phyloP scores from a whole-genome alignment of 169 alveolate genomes.

The Eimeria sp. region DNA sequence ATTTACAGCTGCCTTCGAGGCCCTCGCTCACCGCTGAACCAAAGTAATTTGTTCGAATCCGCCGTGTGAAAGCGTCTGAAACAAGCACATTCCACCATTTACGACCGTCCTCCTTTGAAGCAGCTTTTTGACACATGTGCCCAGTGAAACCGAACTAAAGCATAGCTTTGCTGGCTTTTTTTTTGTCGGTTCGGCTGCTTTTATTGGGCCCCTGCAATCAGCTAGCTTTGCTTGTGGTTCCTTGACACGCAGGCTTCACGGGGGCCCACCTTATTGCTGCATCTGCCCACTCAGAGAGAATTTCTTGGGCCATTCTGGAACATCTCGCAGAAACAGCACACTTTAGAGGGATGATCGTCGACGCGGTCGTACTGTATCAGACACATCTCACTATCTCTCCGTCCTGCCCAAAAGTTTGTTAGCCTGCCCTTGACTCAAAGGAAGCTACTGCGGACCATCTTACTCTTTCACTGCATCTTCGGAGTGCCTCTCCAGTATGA shows the following conservation, averaged over 20 bases:
- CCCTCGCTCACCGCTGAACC: slow-evolving; percentile 74
- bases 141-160: no score
- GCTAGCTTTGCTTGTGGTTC: neutral
- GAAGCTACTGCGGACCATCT: slow-evolving; percentile 4
- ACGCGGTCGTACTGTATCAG: neutral
- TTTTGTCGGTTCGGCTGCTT: neutral
- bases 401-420: neutral
- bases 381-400: neutral
- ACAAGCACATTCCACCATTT: neutral
- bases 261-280: slow-evolving; percentile 79
- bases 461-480: slow-evolving; percentile 80
- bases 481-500: slow-evolving; percentile 79
- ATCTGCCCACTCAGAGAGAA: slow-evolving; percentile 80
- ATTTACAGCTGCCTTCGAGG: neutral
- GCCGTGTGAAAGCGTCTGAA: slow-evolving; percentile 75
- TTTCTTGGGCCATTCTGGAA: slow-evolving; percentile 73
- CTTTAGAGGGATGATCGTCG: neutral
- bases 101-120: neutral
- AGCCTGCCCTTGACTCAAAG: neutral
- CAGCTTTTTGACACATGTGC: neutral
- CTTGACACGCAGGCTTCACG: neutral
- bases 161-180: neutral
- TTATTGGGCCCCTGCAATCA: neutral
- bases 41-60: slow-evolving; percentile 51
- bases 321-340: neutral